Evolutionary conservation across 495 filamentous ascomycete genomes (phyloP), one percentile per base, ranked within the genome.

Genomic region (Hypoxylon intermedium): DNA sequence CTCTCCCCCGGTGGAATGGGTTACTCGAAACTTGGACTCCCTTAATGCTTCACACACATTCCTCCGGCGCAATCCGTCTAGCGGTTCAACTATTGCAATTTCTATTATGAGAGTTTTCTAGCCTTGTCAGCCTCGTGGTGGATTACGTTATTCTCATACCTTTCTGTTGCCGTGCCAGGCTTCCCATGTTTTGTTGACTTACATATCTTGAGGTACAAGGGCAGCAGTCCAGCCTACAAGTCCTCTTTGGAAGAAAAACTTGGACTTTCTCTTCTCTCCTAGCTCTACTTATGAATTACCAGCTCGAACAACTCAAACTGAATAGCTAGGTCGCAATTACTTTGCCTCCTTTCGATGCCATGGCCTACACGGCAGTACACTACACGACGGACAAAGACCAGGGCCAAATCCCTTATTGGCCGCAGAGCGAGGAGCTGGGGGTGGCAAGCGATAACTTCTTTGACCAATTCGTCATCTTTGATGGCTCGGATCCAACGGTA

Each of bases 381-480:
- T 72, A 54, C 21, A 61, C 70, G 21, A 44, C 44, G 45, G 72
- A 77, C 75, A 78, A 78, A 77, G 75, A 69, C 56, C 64, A 65
- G 45, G 67, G 50, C 58, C 58, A 59, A 37, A 53, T 64, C 51
- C 66, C 67, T 24, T 70, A 58, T 56, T 73, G 73, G 70, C 71
- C 69, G 26, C 74, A 76, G 47, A 54, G 54, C 46, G 70, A 59
- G 36, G 70, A 70, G 61, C 68, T 75, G 9, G 70, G 58, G 43
- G 69, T 64, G 51, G 57, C 75, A 45, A 60, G 62, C 19, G 76
- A 77, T 11, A 68, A 63, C 30, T 74, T 79, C 74, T 77, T 78
- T 76, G 78, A 79, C 28, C 72, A 80, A 48, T 80, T 73, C 53
- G 58, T 80, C 45, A 69, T 74, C 62, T 74, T 79, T 64, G 75